Evolutionary conservation across 306 rosid genomes (phyloP).

Genomic region (Biancaea sappan): DNA sequence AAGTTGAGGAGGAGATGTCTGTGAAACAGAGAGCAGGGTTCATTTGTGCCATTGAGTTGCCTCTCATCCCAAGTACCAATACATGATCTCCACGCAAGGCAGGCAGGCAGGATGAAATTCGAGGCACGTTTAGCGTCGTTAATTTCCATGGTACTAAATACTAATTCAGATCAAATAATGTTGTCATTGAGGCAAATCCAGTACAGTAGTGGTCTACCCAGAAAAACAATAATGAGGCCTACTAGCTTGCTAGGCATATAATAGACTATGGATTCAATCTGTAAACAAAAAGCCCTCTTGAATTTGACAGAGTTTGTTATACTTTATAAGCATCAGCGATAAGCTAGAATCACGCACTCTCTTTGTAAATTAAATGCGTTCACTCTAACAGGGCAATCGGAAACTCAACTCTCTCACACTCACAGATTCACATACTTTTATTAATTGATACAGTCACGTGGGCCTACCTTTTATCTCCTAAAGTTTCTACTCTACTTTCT

Average conservation of each 20-base stretch:
- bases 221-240: not conserved
- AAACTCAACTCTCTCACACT: slow-evolving; percentile 37
- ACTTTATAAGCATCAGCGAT: slow-evolving; percentile 28
- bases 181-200: not conserved
- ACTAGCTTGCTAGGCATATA: not conserved
- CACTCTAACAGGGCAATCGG: not conserved
- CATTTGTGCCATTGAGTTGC: slow-evolving; percentile 27
- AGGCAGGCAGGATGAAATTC: slow-evolving; percentile 16
- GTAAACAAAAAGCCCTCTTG: too few relatives aligned
- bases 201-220: slow-evolving; percentile 1
- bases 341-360: slow-evolving; percentile 32
- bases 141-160: slow-evolving; percentile 4
- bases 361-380: slow-evolving; percentile 34
- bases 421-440: slow-evolving; percentile 25
- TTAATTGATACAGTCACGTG: slow-evolving; percentile 39
- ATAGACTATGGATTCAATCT: too few relatives aligned
- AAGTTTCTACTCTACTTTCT: slow-evolving; percentile 24
- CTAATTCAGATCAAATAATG: slow-evolving; percentile 4
- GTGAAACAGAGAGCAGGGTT: slow-evolving; percentile 40
- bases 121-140: slow-evolving; percentile 6
- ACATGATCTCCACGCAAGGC: slow-evolving; percentile 17
- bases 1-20: slow-evolving; percentile 39
- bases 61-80: slow-evolving; percentile 38
- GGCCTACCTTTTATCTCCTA: slow-evolving; percentile 24
- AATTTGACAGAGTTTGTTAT: not conserved